phyloP scores from a whole-genome alignment of 225 moss, liverwort and hornwort genomes.

The Lunularia cruciata region DNA sequence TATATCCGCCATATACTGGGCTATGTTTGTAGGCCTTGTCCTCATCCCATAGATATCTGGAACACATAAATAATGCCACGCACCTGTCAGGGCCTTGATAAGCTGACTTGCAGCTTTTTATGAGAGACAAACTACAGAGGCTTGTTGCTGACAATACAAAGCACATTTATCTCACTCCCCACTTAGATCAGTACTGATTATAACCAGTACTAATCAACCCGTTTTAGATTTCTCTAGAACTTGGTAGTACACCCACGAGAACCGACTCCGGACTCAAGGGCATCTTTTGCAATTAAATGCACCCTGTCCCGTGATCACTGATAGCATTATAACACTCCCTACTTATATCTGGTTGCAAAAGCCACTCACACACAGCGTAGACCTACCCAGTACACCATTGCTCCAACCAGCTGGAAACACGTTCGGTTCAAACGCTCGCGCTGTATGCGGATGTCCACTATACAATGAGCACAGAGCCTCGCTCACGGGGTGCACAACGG shows the following conservation, averaged over 20 bases:
- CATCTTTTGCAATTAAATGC: too few species aligned
- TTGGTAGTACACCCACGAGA: background rate
- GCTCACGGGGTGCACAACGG: constrained; percentile 12
- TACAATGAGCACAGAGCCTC: constrained; percentile 13
- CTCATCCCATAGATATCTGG: constrained; percentile 54
- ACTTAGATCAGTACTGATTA: too few species aligned
- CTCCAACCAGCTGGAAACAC: constrained; percentile 18
- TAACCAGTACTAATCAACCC: too few species aligned
- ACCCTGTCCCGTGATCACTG: too few species aligned
- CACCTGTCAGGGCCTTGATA: background rate
- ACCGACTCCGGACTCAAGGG: background rate
- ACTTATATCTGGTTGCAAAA: background rate
- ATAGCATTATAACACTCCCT: too few species aligned
- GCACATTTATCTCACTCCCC: too few species aligned
- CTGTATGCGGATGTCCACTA: constrained; percentile 4
- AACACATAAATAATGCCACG: background rate
- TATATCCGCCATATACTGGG: constrained; percentile 44
- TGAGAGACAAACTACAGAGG: background rate
- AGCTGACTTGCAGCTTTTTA: background rate
- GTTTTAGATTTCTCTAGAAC: too few species aligned
- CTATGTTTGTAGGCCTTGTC: constrained; percentile 41
- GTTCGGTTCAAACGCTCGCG: constrained; percentile 21
- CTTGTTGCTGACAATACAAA: too few species aligned
- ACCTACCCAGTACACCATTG: constrained; percentile 45
- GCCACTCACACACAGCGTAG: background rate